phyloP scores from a whole-genome alignment of 1,139 yeast species.

The Pichia sp. region DNA sequence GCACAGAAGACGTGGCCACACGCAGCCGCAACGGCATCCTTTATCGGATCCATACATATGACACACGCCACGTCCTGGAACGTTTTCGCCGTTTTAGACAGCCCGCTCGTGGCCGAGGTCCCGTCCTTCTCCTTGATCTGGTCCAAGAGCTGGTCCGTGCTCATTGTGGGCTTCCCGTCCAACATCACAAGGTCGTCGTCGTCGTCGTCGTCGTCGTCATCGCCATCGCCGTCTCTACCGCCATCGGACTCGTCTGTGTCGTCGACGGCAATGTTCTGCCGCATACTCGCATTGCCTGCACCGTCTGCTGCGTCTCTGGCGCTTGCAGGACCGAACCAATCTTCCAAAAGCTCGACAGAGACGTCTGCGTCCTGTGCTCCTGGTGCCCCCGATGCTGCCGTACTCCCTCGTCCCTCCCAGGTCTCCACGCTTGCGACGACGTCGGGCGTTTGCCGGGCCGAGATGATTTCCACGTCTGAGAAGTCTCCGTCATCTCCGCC shows the following conservation, averaged over 20 bases:
- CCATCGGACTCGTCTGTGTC: background rate
- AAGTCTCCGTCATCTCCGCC: conserved; percentile 1
- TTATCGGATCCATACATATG: conserved; percentile 50
- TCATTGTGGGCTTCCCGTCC: conserved; percentile 18
- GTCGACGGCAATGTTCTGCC: background rate
- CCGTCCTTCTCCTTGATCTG: conserved; percentile 6
- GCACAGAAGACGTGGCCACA: conserved; percentile 56
- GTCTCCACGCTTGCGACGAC: background rate
- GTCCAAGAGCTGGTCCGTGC: conserved; percentile 4
- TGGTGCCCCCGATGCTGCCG: background rate
- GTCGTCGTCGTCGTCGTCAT: conserved; percentile 16
- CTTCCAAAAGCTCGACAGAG: conserved; percentile 11
- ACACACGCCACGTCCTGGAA: conserved; percentile 42
- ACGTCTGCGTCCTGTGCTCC: conserved; percentile 6
- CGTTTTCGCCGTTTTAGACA: conserved; percentile 10
- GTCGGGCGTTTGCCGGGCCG: conserved; percentile 6
- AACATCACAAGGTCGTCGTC: conserved; percentile 22
- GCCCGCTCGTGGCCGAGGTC: background rate
- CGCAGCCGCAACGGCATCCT: conserved; percentile 42
- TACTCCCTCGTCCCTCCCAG: no score
- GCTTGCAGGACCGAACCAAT: conserved; percentile 2
- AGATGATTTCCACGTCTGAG: conserved; percentile 7
- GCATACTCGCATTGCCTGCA: background rate
- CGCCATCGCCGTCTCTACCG: conserved; percentile 15
- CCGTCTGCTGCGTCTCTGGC: background rate